Evolutionary conservation across 2,329 filamentous ascomycete genomes (phyloP).

Genomic region (Botrytis deweyae): DNA sequence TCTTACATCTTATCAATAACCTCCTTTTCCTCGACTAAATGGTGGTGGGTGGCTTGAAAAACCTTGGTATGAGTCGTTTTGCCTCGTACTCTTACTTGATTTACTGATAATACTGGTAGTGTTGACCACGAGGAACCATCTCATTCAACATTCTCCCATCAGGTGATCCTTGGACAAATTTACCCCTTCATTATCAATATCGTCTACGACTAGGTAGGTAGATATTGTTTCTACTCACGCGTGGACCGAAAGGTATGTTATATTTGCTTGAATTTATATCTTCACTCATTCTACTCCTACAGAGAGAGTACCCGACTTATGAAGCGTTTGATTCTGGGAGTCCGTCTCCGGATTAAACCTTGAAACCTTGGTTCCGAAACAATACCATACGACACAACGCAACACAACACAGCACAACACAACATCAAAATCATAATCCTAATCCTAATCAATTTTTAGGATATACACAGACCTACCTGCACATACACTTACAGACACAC

Average conservation of each 20-base stretch:
- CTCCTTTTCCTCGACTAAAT: neutral
- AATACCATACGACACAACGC: neutral
- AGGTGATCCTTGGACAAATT: neutral
- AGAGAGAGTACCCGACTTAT: neutral
- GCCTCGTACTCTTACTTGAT: neutral
- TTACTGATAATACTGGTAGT: neutral
- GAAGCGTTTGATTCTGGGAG: neutral
- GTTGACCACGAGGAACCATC: conserved; percentile 6
- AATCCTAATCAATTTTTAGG: neutral
- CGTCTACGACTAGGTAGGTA: too few species aligned
- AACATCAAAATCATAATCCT: neutral
- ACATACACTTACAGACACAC: neutral
- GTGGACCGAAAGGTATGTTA: neutral
- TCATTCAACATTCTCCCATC: neutral
- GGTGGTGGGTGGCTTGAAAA: neutral
- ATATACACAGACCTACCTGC: neutral
- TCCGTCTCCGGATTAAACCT: neutral
- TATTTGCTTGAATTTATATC: neutral
- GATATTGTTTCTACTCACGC: neutral
- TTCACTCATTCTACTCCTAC: neutral
- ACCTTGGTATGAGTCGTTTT: neutral
- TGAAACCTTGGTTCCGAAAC: neutral
- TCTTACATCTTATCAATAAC: conserved; percentile 8
- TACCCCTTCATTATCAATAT: neutral
- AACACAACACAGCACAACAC: neutral